A percentile compares a stretch with the other conserved stretches of the same genome.
Evolutionary conservation across 1,139 yeast genomes (phyloP).

Genomic region (Hansenula lynferdii): DNA sequence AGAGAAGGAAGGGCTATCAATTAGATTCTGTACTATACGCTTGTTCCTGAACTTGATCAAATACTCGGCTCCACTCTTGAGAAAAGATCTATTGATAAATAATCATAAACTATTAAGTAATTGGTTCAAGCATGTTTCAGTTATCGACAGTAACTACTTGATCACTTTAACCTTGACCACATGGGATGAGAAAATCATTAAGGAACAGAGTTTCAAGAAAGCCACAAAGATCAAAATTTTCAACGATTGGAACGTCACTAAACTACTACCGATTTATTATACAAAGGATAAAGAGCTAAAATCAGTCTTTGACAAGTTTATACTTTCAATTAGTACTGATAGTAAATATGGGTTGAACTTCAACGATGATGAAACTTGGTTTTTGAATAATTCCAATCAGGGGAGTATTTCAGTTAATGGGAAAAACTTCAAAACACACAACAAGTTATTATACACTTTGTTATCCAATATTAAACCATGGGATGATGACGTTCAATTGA

Average conservation of each 20-base stretch:
- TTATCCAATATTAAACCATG: slow-evolving; percentile 72
- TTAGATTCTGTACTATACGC: slow-evolving; percentile 53
- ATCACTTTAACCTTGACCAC: slow-evolving; percentile 40
- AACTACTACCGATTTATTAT: slow-evolving; percentile 49
- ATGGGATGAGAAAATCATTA: slow-evolving; percentile 46
- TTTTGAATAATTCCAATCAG: slow-evolving; percentile 25
- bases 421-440: slow-evolving; percentile 51
- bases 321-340: slow-evolving; percentile 47
- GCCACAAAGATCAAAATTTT: slow-evolving; percentile 70
- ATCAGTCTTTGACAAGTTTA: slow-evolving; percentile 40
- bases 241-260: slow-evolving; percentile 70
- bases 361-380: slow-evolving; percentile 57
- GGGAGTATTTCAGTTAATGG: slow-evolving; percentile 34
- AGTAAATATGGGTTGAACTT: slow-evolving; percentile 57
- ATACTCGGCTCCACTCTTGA: slow-evolving; percentile 42
- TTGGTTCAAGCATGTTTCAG: slow-evolving; percentile 59
- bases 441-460: slow-evolving; percentile 61
- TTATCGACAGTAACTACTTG: slow-evolving; percentile 47
- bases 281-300: slow-evolving; percentile 32
- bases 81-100: slow-evolving; percentile 60
- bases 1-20: slow-evolving; percentile 33
- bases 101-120: slow-evolving; percentile 53
- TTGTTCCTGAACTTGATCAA: slow-evolving; percentile 57
- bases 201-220: slow-evolving; percentile 59
- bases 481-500: slow-evolving; percentile 64